phyloP scores from a whole-genome alignment of 495 filamentous ascomycete species.

The Trichocladium antarcticum region DNA sequence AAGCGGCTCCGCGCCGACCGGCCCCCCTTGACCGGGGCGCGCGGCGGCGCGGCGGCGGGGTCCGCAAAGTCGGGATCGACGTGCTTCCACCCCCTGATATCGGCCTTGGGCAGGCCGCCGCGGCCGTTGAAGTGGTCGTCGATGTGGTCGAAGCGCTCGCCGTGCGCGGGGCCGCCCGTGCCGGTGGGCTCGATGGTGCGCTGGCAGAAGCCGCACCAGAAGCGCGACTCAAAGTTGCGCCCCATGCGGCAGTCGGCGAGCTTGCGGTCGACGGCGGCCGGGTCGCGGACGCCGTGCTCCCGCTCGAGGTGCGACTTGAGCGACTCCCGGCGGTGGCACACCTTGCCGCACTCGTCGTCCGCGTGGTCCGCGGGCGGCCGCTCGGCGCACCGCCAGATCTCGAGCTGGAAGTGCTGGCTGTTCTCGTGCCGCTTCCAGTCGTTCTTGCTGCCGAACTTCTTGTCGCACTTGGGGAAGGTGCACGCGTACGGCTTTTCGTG shows the following conservation, averaged over 20 bases:
- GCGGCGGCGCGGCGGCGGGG: not conserved
- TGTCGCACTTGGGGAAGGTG: constrained; percentile 62
- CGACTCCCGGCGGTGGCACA: constrained; percentile 50
- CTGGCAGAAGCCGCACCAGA: constrained; percentile 87
- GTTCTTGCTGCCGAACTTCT: constrained; percentile 80
- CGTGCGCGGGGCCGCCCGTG: constrained; percentile 48
- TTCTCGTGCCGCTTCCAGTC: constrained; percentile 97
- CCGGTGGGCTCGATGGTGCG: constrained; percentile 45
- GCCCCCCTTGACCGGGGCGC: not conserved
- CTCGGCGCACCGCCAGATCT: constrained; percentile 66
- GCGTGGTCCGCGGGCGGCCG: constrained; percentile 1
- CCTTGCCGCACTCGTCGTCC: constrained; percentile 40
- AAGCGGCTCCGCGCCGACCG: too few species aligned
- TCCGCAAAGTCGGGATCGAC: constrained; percentile 13
- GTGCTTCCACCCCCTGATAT: constrained; percentile 31
- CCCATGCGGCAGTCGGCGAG: constrained; percentile 51
- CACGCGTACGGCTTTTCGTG: constrained; percentile 83
- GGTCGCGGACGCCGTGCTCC: constrained; percentile 39
- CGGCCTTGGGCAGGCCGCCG: constrained; percentile 19
- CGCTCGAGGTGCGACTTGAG: constrained; percentile 51
- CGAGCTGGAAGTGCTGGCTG: constrained; percentile 66
- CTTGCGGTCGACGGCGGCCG: constrained; percentile 34
- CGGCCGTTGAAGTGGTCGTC: constrained; percentile 62
- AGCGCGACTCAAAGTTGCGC: constrained; percentile 53
- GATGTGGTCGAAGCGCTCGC: constrained; percentile 80